Percentiles rank a stretch among this genome's conserved stretches.
These are phyloP conservation scores for Volvariella surrecta DNA, from an alignment of 1,284 basidiomycete species.

Conservation along the genomic window DNA sequence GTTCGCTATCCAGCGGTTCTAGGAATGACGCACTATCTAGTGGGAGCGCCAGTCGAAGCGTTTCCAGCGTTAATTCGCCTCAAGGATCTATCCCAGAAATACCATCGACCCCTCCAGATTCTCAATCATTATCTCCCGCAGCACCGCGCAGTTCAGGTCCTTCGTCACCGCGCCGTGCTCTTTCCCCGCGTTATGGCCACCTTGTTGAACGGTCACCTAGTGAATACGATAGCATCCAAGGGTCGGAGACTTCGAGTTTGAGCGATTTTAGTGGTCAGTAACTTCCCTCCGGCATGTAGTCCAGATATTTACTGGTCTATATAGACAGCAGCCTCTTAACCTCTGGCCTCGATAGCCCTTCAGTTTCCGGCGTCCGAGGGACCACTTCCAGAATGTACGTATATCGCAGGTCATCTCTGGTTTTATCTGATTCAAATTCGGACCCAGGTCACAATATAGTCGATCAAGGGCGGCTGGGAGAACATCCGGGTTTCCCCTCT, in stretches of 20 bases:
- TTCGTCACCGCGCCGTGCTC: slow-evolving; percentile 49
- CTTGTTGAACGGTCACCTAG: slow-evolving; percentile 29
- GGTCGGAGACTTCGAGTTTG: slow-evolving; percentile 63
- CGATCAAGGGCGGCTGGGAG: slow-evolving; percentile 29
- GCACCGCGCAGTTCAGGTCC: slow-evolving; percentile 43
- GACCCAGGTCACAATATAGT: slow-evolving; percentile 32
- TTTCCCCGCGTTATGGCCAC: slow-evolving; percentile 43
- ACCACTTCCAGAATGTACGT: slow-evolving; percentile 50
- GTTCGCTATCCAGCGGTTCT: slow-evolving; percentile 25
- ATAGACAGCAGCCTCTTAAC: slow-evolving; percentile 57
- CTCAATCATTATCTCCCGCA: slow-evolving; percentile 38
- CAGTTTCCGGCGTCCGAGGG: slow-evolving; percentile 46
- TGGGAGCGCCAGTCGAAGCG: slow-evolving; percentile 57
- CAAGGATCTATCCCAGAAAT: slow-evolving; percentile 73
- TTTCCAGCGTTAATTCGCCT: slow-evolving; percentile 62
- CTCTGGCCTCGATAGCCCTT: slow-evolving; percentile 67
- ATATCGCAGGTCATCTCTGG: background rate
- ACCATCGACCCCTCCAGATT: slow-evolving; percentile 50
- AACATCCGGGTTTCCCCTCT: background rate
- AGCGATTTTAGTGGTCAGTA: slow-evolving; percentile 74
- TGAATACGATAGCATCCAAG: slow-evolving; percentile 56
- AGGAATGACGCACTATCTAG: slow-evolving; percentile 29
- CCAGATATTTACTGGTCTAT: background rate
- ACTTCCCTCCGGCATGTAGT: too few species aligned
- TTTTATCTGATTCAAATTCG: slow-evolving; percentile 4